These are phyloP conservation scores for Heterobasidion parviporum DNA, from an alignment of 1,284 basidiomycete species.

Conservation along the genomic window DNA sequence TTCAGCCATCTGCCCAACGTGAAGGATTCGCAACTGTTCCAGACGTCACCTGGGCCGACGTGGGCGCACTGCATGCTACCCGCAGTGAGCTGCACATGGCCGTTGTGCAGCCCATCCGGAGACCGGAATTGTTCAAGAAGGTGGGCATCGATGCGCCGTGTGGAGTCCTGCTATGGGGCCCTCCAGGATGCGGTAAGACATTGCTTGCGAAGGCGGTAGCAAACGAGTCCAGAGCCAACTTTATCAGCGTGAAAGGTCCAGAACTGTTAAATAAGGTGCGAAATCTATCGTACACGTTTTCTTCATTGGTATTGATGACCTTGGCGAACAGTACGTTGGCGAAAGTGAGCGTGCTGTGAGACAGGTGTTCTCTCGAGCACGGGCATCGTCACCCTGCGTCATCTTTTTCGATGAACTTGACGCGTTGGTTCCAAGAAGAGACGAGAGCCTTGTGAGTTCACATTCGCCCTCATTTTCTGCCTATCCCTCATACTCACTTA, in stretches of 20 bases:
- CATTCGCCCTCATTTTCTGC: background rate
- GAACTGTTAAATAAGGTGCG: slow-evolving; percentile 91
- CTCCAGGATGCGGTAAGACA: slow-evolving; percentile 96
- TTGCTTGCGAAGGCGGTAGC: slow-evolving; percentile 94
- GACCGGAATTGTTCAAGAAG: slow-evolving; percentile 82
- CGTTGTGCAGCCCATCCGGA: slow-evolving; percentile 89
- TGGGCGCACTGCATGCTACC: slow-evolving; percentile 84
- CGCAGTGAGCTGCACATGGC: slow-evolving; percentile 95
- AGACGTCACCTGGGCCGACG: slow-evolving; percentile 90
- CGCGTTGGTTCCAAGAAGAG: slow-evolving; percentile 89
- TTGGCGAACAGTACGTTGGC: slow-evolving; percentile 77
- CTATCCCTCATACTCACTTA: slow-evolving; percentile 4
- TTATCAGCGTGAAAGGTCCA: slow-evolving; percentile 96
- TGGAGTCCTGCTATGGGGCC: slow-evolving; percentile 96
- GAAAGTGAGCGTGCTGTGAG: slow-evolving; percentile 94
- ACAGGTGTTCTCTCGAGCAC: slow-evolving; percentile 86
- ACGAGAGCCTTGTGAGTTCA: slow-evolving; percentile 76
- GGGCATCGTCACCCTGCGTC: slow-evolving; percentile 84
- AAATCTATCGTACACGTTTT: background rate
- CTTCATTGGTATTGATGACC: background rate
- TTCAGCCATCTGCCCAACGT: slow-evolving; percentile 94
- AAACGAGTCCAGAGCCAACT: slow-evolving; percentile 90
- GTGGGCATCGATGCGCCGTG: slow-evolving; percentile 85
- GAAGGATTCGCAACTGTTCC: slow-evolving; percentile 98
- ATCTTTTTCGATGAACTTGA: slow-evolving; percentile 97